Conservation (phyloP, 306 rosid genomes). For the Vicia faba region DNA sequence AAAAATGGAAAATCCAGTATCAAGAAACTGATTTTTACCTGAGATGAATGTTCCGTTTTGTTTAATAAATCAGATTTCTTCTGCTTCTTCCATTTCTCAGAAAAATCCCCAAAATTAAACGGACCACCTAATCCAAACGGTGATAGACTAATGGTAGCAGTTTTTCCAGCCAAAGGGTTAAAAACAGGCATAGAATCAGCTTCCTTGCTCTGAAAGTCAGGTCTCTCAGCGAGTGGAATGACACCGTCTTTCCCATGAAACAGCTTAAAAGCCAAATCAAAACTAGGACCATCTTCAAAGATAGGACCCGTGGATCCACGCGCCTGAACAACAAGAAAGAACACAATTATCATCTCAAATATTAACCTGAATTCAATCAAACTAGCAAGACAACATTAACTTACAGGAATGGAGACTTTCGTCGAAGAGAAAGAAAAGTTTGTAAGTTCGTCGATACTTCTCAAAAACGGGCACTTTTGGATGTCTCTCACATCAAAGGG, state of each 20-base stretch:
- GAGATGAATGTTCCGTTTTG: conserved; percentile 54
- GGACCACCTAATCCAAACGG: conserved; percentile 71
- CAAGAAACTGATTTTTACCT: conserved; percentile 45
- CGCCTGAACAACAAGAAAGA: conserved; percentile 36
- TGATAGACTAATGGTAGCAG: conserved; percentile 78
- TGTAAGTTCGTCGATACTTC: conserved; percentile 66
- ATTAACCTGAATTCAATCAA: conserved; percentile 8
- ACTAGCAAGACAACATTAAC: conserved; percentile 19
- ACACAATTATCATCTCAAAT: conserved; percentile 9
- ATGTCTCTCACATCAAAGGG: conserved; percentile 60
- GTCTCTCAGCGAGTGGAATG: conserved; percentile 65
- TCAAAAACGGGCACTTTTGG: conserved; percentile 75
- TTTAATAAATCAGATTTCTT: conserved; percentile 54
- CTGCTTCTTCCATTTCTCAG: conserved; percentile 74
- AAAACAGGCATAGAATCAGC: conserved; percentile 53
- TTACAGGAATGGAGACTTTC: conserved; percentile 55
- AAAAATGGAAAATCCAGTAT: not conserved
- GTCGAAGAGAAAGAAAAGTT: conserved; percentile 62
- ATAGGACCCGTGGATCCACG: conserved; percentile 73
- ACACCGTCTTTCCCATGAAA: conserved; percentile 89
- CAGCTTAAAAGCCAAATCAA: conserved; percentile 69
- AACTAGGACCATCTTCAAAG: conserved; percentile 80
- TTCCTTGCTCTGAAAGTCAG: conserved; percentile 36
- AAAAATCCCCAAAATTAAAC: conserved; percentile 65
- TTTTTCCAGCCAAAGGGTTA: conserved; percentile 73